Conservation (phyloP, 192 early-diverging fungal species). For the Rhizoclosmatium globosum region DNA sequence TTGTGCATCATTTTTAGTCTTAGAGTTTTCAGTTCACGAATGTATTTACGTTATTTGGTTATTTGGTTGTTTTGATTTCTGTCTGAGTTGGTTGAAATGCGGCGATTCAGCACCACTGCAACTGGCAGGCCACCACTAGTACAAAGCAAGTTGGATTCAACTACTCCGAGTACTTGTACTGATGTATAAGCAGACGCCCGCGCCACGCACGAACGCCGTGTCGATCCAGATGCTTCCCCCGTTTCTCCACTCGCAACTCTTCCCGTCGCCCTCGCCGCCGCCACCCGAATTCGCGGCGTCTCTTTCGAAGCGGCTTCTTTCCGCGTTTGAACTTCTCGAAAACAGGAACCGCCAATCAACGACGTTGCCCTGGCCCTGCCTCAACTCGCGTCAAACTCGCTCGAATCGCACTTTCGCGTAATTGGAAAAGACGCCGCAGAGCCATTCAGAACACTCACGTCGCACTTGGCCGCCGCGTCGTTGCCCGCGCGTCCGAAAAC, state of each 20-base stretch:
- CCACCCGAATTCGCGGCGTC: constrained; percentile 5
- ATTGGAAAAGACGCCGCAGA: constrained; percentile 74
- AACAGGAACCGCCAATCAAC: constrained; percentile 55
- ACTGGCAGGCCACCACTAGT: neutral
- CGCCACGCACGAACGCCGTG: constrained; percentile 36
- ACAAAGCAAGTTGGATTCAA: neutral
- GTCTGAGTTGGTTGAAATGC: neutral
- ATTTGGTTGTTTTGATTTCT: too few relatives aligned
- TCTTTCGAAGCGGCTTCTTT: constrained; percentile 44
- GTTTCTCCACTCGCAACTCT: constrained; percentile 56
- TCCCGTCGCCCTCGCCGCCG: constrained; percentile 29
- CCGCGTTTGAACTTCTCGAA: constrained; percentile 60
- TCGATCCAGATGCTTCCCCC: constrained; percentile 73
- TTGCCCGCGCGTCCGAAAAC: constrained; percentile 27
- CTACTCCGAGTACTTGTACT: too few relatives aligned
- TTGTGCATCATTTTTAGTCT: too few relatives aligned
- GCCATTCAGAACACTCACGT: constrained; percentile 64
- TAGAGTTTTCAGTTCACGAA: too few relatives aligned
- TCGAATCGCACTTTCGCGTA: constrained; percentile 77
- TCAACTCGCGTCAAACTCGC: constrained; percentile 34
- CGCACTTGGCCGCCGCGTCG: constrained; percentile 54
- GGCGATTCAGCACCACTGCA: neutral
- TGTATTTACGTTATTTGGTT: too few relatives aligned
- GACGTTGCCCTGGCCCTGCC: constrained; percentile 59
- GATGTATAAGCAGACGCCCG: too few relatives aligned